phyloP scores from a whole-genome alignment of 176 grass and related monocot species.

The Juncus effusus region DNA sequence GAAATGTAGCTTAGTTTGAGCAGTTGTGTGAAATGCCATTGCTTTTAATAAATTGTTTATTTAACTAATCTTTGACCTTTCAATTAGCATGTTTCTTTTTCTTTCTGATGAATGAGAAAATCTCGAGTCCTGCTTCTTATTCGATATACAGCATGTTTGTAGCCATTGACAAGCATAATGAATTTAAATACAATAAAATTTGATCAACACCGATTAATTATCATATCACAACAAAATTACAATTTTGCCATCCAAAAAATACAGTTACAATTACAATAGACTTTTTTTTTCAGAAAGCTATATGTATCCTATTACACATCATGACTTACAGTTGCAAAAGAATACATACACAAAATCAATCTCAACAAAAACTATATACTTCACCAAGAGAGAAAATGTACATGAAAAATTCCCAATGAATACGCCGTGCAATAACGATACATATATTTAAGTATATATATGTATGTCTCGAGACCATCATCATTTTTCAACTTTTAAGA shows the following conservation, averaged over 20 bases:
- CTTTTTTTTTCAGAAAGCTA: constrained; percentile 13
- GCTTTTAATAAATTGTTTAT: not conserved
- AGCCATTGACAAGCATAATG: too few species aligned
- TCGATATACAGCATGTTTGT: too few species aligned
- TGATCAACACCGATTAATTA: not conserved
- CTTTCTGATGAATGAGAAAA: too few species aligned
- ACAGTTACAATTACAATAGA: constrained; percentile 28
- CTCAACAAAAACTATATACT: constrained; percentile 21
- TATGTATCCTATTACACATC: constrained; percentile 19
- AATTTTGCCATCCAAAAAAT: constrained; percentile 4
- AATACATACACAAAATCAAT: constrained; percentile 17
- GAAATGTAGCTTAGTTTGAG: not conserved
- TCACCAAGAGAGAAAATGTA: constrained; percentile 1
- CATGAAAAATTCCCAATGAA: not conserved
- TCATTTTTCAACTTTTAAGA: constrained; percentile 17
- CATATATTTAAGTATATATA: constrained; percentile 1
- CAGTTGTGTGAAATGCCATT: not conserved
- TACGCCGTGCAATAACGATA: not conserved
- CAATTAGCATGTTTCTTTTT: too few species aligned
- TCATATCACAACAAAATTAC: constrained; percentile 18
- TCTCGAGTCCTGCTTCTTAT: too few species aligned
- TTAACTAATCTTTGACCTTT: too few species aligned
- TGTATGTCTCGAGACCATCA: not conserved
- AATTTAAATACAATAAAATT: not conserved
- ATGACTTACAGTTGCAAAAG: constrained; percentile 21